Percentiles rank a stretch among this genome's conserved stretches.
These are phyloP conservation scores for Elsinoe arachidis DNA, from an alignment of 2,329 filamentous ascomycete species.

Conservation along the genomic window DNA sequence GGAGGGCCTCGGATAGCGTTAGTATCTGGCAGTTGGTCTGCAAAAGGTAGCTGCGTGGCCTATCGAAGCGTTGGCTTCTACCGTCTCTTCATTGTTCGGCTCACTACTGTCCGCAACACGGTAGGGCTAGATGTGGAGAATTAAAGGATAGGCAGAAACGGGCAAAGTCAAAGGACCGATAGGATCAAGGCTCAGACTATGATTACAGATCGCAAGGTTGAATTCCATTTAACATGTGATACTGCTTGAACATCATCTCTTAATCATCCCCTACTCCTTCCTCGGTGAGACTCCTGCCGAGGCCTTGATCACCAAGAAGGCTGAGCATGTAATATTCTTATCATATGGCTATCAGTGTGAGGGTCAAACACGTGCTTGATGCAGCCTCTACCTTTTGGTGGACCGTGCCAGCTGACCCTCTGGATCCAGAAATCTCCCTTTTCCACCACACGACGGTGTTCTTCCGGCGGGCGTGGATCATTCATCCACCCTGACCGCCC, in stretches of 20 bases:
- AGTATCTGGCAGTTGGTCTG: not conserved
- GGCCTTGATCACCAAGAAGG: not conserved
- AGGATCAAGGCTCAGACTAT: not conserved
- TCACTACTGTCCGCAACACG: not conserved
- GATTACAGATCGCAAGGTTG: conserved; percentile 4
- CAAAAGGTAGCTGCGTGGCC: conserved; percentile 1
- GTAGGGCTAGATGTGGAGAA: conserved; percentile 5
- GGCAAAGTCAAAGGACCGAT: conserved; percentile 1
- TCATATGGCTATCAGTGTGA: conserved; percentile 9
- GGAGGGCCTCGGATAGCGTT: conserved; percentile 3
- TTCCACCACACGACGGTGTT: not conserved
- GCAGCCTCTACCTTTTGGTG: conserved; percentile 4
- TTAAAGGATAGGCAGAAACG: not conserved
- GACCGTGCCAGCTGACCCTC: conserved; percentile 5
- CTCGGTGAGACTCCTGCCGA: conserved; percentile 5
- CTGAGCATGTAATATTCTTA: not conserved
- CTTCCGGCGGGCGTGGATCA: not conserved
- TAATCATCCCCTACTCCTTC: not conserved
- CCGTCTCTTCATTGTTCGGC: conserved; percentile 3
- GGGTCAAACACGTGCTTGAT: conserved; percentile 4
- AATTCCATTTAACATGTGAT: conserved; percentile 2
- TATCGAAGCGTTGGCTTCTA: conserved; percentile 10
- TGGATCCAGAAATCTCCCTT: not conserved
- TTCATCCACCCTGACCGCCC: not conserved
- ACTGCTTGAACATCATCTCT: not conserved